These are phyloP conservation scores for Gypsophila paniculata DNA, from an alignment of 179 eudicot species.

Conservation along the genomic window DNA sequence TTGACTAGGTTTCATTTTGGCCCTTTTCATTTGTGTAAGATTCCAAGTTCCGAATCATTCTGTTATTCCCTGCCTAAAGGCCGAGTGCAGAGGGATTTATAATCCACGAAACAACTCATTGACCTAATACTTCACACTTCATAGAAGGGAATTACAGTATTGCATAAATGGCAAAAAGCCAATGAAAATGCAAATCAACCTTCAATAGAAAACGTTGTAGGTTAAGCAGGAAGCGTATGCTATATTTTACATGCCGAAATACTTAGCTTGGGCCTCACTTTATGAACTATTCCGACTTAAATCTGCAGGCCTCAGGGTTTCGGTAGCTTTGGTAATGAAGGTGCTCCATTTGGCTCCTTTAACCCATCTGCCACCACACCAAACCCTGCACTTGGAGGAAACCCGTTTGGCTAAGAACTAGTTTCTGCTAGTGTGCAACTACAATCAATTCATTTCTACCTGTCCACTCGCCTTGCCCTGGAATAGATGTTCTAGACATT, in stretches of 20 bases:
- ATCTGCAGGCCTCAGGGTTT: constrained; percentile 55
- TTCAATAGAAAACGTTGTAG: not conserved
- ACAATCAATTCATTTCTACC: not conserved
- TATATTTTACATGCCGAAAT: not conserved
- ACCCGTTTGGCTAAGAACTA: constrained; percentile 54
- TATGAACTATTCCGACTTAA: constrained; percentile 19
- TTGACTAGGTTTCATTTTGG: not conserved
- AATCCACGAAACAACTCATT: too few relatives aligned
- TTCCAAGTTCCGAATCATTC: too few relatives aligned
- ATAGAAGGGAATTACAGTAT: not conserved
- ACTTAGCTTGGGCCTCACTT: not conserved
- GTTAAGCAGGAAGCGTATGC: not conserved
- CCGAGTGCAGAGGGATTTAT: too few relatives aligned
- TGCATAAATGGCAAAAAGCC: not conserved
- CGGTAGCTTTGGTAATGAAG: constrained; percentile 39
- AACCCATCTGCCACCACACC: constrained; percentile 42
- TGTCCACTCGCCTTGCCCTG: constrained; percentile 12
- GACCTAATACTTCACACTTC: too few relatives aligned
- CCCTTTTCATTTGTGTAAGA: not conserved
- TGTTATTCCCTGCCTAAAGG: too few relatives aligned
- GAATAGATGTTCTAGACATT: constrained; percentile 16
- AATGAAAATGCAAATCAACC: not conserved
- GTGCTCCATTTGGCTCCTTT: constrained; percentile 33
- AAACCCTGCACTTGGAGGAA: constrained; percentile 51
- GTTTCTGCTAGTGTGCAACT: not conserved